A percentile compares a stretch with the other conserved stretches of the same genome.
Evolutionary conservation across 352 stramenopile species (phyloP).

Genomic region (Phytophthora tubulina): DNA sequence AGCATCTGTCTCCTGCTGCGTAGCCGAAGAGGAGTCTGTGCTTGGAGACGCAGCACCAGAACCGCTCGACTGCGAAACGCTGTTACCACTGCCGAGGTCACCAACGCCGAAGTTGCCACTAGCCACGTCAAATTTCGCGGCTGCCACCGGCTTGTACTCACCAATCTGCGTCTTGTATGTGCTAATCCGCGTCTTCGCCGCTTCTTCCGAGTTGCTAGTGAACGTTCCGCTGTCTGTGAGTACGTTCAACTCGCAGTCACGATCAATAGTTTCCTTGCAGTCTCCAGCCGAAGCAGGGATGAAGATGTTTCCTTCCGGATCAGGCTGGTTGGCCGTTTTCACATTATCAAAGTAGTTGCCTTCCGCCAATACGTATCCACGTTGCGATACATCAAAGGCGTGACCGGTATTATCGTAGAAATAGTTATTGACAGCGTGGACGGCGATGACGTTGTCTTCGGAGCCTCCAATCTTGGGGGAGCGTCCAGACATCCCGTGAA

Average conservation of each 20-base stretch:
- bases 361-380: constrained; percentile 45
- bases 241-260: constrained; percentile 26
- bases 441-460: constrained; percentile 16
- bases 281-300: constrained; percentile 13
- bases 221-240: constrained; percentile 16
- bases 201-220: constrained; percentile 13
- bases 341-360: constrained; percentile 55
- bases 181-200: constrained; percentile 17
- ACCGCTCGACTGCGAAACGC: constrained; percentile 11
- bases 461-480: constrained; percentile 37
- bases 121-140: constrained; percentile 2
- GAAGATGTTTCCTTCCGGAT: constrained; percentile 20
- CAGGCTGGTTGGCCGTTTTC: constrained; percentile 7
- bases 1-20: constrained; percentile 8
- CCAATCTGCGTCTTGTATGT: constrained; percentile 29
- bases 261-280: constrained; percentile 19
- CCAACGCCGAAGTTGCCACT: constrained; percentile 24
- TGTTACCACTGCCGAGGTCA: constrained; percentile 10
- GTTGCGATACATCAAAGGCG: constrained; percentile 43
- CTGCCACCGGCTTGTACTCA: constrained; percentile 1
- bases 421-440: constrained; percentile 52
- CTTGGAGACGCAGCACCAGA: background rate
- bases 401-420: constrained; percentile 44
- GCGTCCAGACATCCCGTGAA: constrained; percentile 47
- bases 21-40: constrained; percentile 8